Base-by-base conservation (phyloP, 345 rosid species). In the Combretum micranthum region DNA sequence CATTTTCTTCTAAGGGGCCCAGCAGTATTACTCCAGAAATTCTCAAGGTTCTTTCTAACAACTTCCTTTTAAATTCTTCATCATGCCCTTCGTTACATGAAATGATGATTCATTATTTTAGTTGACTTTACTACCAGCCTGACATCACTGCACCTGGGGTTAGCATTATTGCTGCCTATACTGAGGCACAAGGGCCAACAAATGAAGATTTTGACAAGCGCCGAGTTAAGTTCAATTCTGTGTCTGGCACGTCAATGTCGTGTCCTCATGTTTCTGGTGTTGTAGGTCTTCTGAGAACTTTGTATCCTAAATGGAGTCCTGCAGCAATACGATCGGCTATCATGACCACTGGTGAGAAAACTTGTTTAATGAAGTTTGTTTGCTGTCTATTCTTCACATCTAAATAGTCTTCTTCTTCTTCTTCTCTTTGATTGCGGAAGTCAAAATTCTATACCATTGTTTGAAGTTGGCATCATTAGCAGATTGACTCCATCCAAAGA, bases 91-190 rank as follows among this genome's bases (percentile, higher is more conserved):
- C 42, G 23, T 21, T 46, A 45, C 43, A 47, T 47, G 26, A 17
- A 20, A 9, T 20, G 25, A 17, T 55, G 44, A 22, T 44, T 55
- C 13, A 22, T 42, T 20, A 16, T 11, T 8, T 54, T 22, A 0
- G 26, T n/a, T n/a, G 64, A 12, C 45, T 51, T 32, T 32, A 3
- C 53, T 23, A 51, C 57, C 64, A 86, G 83, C 93, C 89, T n/a
- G 93, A 86, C 56, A 75, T 86, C 56, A 76, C 93, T 49, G 99
- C 99, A 4, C 96, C 96, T 13, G 97, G 97, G 60, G 88, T 89
- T 61, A 65, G 78, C 50, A 75, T 89, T 7, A 78, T 93, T 43
- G 97, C 99, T 18, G 89, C 96, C 15, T 83, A 71, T 56, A 79
- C 81, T 18, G 81, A 60, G 75, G 87, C 81, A 26, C 44, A 3